Evolutionary conservation across 1,284 basidiomycete genomes (phyloP), one percentile per base, ranked within the genome.

Genomic region (Exobasidium cylindrosporum): DNA sequence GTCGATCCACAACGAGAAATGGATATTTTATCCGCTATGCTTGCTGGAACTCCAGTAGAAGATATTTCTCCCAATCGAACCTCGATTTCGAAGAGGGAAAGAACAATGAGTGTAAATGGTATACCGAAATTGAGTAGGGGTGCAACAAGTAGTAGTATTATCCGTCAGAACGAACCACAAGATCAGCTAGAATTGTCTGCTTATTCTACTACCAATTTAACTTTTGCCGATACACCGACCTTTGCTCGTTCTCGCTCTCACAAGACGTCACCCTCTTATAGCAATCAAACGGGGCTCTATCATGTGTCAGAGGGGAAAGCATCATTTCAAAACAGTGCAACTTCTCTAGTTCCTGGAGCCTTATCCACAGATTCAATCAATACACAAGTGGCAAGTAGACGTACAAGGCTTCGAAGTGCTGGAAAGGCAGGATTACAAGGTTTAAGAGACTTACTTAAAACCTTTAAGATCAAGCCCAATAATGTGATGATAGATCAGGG

Each of bases 11-110:
- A 72, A 46, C 47, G 72, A 13, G 72, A 74, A 59, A 67, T 72
- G n/a, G 72, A 74, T 57, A 74, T 74, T 44, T 35, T 74, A 6
- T 65, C 70, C 14, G 64, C 68, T 47, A 70, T 74, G 54, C 62
- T 74, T 1, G 69, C 70, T 1, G 62, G 63, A 3, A 44, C 64
- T 1, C 66, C 53, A 30, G 43, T 62, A 4, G 57, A 50, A 14
- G 24, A 63, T 7, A 32, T 44, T 6, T 49, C 65, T n/a, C 28
- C 61, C 24, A 31, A 2, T 47, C 23, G 47, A 50, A 24, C n/a
- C 3, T 14, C 21, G 13, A 28, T 28, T 4, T 50, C 21, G 54
- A n/a, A 10, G 17, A 40, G n/a, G 14, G 4, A 17, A n/a, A 13
- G 21, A 43, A 44, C 45, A 50, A 30, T 14, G 45, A 21, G 35